phyloP scores from a whole-genome alignment of 768 basidiomycete species.

The Chalciporus chontae region DNA sequence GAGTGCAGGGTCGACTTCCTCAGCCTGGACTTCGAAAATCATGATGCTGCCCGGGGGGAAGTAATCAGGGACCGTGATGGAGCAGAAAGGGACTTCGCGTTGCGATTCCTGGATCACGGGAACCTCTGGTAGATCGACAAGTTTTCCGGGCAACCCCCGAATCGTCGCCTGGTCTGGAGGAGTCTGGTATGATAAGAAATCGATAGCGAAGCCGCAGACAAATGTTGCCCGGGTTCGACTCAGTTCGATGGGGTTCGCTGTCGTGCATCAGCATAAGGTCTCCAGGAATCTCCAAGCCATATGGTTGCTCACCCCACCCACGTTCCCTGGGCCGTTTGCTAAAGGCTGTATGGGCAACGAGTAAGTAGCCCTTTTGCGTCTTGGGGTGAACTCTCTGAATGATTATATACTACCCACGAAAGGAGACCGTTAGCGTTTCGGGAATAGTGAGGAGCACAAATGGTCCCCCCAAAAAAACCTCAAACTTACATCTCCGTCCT shows the following conservation, averaged over 20 bases:
- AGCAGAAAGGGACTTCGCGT: slow-evolving; percentile 63
- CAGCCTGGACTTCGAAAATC: slow-evolving; percentile 84
- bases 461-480: not conserved
- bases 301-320: slow-evolving; percentile 60
- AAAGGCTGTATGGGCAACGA: slow-evolving; percentile 92
- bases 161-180: slow-evolving; percentile 50
- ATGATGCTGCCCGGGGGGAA: slow-evolving; percentile 97
- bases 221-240: slow-evolving; percentile 76
- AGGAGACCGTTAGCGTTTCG: slow-evolving; percentile 1
- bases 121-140: slow-evolving; percentile 62
- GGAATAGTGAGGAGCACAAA: not conserved
- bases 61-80: slow-evolving; percentile 77
- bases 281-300: not conserved
- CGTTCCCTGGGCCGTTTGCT: slow-evolving; percentile 76
- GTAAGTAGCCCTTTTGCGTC: slow-evolving; percentile 88
- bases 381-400: slow-evolving; percentile 88
- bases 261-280: not conserved
- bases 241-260: slow-evolving; percentile 84
- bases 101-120: slow-evolving; percentile 61
- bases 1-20: slow-evolving; percentile 65
- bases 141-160: slow-evolving; percentile 66
- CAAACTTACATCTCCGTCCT: slow-evolving; percentile 84
- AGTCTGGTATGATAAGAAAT: slow-evolving; percentile 60
- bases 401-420: slow-evolving; percentile 74
- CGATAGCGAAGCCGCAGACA: slow-evolving; percentile 73